Base-by-base conservation (phyloP, 2,329 filamentous ascomycete genomes). In the Xylaria digitata region DNA sequence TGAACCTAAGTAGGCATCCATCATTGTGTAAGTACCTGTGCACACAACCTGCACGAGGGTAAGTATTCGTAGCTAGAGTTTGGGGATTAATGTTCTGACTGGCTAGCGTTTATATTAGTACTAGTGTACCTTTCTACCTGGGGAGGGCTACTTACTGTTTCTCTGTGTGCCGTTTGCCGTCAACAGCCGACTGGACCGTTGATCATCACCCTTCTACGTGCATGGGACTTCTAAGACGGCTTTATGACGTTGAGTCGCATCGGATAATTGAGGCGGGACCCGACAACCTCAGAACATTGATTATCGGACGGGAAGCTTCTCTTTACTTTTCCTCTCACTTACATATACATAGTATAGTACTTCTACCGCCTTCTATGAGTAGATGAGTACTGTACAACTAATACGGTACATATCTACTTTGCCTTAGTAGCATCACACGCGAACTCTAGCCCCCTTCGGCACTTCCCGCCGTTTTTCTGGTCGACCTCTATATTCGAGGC, bases 191-290 rank as follows among this genome's bases (percentile, higher is more conserved):
- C 45, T 23, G 23, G 60, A 32, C 45, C 34, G 23, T 32, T 63
- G 54, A 57, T 67, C 61, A 57, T 54, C 46, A 6, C 43, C 55
- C 50, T 48, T 40, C n/a, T 26, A 54, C 34, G 49, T 43, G 43
- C 49, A 52, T 21, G 26, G 21, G 49, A 19, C 37, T 52, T 40
- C 8, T n/a, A 26, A 46, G 3, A 40, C 43, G 1, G 4, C 0
- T 13, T 40, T 53, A 67, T 67, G 65, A 67, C 65, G 65, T 67
- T 61, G 60, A 40, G 42, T 30, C 45, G 49, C 49, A 46, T 26
- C 46, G 32, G 9, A 45, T 52, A 42, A 42, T 40, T 48, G 40
- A 49, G 5, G 45, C 26, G 37, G 17, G 2, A 21, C 30, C 40
- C 30, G 26, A 54, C 17, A 50, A 42, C 60, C 45, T 34, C 43